A percentile compares a stretch with the other conserved stretches of the same genome.
phyloP scores from a whole-genome alignment of 73 alveolate genomes.

The Urostyla sp. region DNA sequence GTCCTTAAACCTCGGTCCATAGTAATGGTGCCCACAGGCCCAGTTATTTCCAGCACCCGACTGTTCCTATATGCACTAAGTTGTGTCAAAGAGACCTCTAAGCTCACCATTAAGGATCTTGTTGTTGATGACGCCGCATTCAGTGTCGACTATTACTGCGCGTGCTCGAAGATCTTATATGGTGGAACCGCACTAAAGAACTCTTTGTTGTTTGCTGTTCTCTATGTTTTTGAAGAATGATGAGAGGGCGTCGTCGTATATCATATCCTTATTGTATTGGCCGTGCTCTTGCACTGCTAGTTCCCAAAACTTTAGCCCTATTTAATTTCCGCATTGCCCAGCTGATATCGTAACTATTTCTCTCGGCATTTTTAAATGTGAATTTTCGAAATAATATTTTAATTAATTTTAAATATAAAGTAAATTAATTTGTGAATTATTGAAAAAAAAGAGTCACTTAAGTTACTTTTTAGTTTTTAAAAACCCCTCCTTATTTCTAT shows the following conservation, averaged over 20 bases:
- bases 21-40: conserved; percentile 97
- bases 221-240: conserved; percentile 92
- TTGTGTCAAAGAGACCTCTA: conserved; percentile 97
- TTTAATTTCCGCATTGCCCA: conserved; percentile 98
- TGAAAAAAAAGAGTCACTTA: too few relatives aligned
- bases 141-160: conserved; percentile 98
- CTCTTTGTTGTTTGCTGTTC: conserved; percentile 51
- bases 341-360: conserved; percentile 92
- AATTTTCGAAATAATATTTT: too few relatives aligned
- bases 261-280: conserved; percentile 50
- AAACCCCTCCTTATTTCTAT: too few relatives aligned
- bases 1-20: conserved; percentile 91
- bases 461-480: too few relatives aligned
- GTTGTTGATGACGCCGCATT: conserved; percentile 98
- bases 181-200: conserved; percentile 70
- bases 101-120: conserved; percentile 94
- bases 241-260: conserved; percentile 88
- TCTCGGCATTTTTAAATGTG: conserved; percentile 93
- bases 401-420: too few relatives aligned
- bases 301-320: conserved; percentile 98
- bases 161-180: conserved; percentile 81
- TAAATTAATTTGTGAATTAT: too few relatives aligned
- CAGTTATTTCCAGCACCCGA: conserved; percentile 98
- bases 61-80: conserved; percentile 95
- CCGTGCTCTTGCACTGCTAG: conserved; percentile 86